A percentile compares a stretch with the other conserved stretches of the same genome.
Conservation (phyloP, 106 monocot species). For the Gastrodia elata region DNA sequence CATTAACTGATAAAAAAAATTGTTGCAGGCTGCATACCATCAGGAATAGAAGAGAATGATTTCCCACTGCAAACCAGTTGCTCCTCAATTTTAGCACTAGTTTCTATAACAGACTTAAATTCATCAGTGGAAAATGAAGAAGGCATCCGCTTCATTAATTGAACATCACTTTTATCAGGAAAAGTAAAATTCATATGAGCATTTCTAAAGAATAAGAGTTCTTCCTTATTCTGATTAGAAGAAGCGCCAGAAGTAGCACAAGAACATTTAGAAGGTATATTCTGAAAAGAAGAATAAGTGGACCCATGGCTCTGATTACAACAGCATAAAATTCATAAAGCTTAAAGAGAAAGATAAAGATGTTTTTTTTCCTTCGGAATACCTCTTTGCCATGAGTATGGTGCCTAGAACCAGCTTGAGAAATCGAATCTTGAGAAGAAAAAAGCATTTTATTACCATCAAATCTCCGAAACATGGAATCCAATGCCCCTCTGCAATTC, state of each 20-base stretch:
- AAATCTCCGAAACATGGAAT: slow-evolving; percentile 10
- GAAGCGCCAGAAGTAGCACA: background rate
- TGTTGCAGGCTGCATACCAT: slow-evolving; percentile 13
- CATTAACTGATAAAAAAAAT: background rate
- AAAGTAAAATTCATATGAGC: slow-evolving; percentile 1
- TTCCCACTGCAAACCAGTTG: slow-evolving; percentile 1
- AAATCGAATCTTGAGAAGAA: slow-evolving; percentile 31
- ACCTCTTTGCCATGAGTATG: slow-evolving; percentile 18
- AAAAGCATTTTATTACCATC: slow-evolving; percentile 35
- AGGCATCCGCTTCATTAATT: slow-evolving; percentile 6
- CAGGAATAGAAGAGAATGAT: slow-evolving; percentile 2
- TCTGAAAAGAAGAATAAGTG: slow-evolving; percentile 10
- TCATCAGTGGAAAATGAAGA: slow-evolving; percentile 13
- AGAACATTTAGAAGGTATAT: slow-evolving; percentile 2
- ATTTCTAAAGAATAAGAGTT: slow-evolving; percentile 33
- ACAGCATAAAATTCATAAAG: background rate
- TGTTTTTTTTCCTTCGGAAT: too few relatives aligned
- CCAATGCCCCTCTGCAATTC: slow-evolving; percentile 43
- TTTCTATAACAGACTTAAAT: slow-evolving; percentile 27
- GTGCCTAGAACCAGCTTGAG: slow-evolving; percentile 35
- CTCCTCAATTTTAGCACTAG: slow-evolving; percentile 7
- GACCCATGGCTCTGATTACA: slow-evolving; percentile 6
- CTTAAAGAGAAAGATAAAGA: too few relatives aligned
- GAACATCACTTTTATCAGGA: slow-evolving; percentile 4
- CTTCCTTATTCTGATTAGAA: slow-evolving; percentile 12